Evolutionary conservation across 2,329 filamentous ascomycete genomes (phyloP).

Genomic region (Exutisphaerella laricina): DNA sequence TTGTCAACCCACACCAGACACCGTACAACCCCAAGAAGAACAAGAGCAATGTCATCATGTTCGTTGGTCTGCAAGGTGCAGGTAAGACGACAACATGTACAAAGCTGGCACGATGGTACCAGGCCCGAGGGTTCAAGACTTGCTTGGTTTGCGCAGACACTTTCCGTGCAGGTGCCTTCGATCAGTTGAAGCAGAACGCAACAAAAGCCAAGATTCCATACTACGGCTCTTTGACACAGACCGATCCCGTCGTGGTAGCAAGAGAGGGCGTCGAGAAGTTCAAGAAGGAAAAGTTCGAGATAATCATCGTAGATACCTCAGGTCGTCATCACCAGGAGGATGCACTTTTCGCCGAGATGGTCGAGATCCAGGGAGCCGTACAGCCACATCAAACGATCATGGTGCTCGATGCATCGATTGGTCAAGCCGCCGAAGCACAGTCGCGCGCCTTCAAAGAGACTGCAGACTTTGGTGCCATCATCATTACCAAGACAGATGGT

Average conservation of each 20-base stretch:
- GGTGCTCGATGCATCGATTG: conserved; percentile 94
- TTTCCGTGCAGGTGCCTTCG: conserved; percentile 96
- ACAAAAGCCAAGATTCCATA: conserved; percentile 99
- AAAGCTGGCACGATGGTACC: conserved; percentile 91
- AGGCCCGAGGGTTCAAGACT: conserved; percentile 84
- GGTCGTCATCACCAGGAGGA: conserved; percentile 92
- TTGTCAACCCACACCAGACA: conserved; percentile 92
- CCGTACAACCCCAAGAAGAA: conserved; percentile 97
- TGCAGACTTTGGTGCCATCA: conserved; percentile 94
- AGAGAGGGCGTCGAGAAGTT: conserved; percentile 97
- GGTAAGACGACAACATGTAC: conserved; percentile 99
- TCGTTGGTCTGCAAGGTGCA: conserved; percentile 93
- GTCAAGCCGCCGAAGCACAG: conserved; percentile 90
- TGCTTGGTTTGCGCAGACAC: conserved; percentile 97
- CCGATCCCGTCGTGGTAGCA: conserved; percentile 87
- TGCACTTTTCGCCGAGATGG: conserved; percentile 95
- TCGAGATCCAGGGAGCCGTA: conserved; percentile 88
- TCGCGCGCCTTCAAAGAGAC: conserved; percentile 96
- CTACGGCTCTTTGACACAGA: conserved; percentile 94
- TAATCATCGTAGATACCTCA: conserved; percentile 97
- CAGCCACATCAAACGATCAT: conserved; percentile 95
- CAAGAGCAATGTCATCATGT: conserved; percentile 97
- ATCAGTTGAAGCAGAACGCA: conserved; percentile 97
- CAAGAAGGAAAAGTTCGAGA: conserved; percentile 96
- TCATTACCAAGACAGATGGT: conserved; percentile 98